Percentiles rank a stretch among this genome's conserved stretches.
Evolutionary conservation across 495 filamentous ascomycete genomes (phyloP).

Genomic region (Lasiosphaeria miniovina): DNA sequence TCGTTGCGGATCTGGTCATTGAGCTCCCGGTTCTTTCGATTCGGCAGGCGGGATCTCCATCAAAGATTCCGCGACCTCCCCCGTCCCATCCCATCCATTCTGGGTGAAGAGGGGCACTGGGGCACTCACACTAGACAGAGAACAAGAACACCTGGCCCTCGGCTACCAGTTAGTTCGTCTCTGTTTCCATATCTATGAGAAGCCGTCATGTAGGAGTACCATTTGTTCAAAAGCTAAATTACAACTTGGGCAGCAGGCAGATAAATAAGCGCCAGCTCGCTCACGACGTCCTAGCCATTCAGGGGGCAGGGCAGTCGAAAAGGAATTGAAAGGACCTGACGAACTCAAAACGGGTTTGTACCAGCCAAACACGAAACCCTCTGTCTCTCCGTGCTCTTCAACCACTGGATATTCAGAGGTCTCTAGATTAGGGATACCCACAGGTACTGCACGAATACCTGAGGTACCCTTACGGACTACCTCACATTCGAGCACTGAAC

Average conservation of each 20-base stretch:
- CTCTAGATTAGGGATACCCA: neutral
- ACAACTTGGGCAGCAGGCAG: too few species aligned
- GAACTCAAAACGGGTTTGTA: neutral
- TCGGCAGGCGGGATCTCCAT: constrained; percentile 1
- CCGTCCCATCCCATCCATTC: neutral
- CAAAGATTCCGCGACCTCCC: neutral
- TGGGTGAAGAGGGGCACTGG: neutral
- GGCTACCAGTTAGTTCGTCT: too few species aligned
- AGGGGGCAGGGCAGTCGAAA: neutral
- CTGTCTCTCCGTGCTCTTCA: neutral
- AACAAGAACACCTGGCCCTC: too few species aligned
- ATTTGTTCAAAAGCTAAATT: neutral
- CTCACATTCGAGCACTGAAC: too few species aligned
- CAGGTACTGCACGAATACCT: neutral
- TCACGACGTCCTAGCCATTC: neutral
- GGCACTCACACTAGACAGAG: too few species aligned
- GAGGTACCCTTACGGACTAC: too few species aligned
- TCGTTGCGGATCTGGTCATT: too few species aligned
- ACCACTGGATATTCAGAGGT: neutral
- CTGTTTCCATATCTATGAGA: too few species aligned
- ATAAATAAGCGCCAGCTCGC: too few species aligned
- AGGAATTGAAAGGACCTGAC: neutral
- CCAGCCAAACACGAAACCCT: neutral
- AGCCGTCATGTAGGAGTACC: neutral
- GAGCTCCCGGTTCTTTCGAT: neutral